Evolutionary conservation across 352 stramenopile species (phyloP).

Genomic region (Phytophthora vignae): DNA sequence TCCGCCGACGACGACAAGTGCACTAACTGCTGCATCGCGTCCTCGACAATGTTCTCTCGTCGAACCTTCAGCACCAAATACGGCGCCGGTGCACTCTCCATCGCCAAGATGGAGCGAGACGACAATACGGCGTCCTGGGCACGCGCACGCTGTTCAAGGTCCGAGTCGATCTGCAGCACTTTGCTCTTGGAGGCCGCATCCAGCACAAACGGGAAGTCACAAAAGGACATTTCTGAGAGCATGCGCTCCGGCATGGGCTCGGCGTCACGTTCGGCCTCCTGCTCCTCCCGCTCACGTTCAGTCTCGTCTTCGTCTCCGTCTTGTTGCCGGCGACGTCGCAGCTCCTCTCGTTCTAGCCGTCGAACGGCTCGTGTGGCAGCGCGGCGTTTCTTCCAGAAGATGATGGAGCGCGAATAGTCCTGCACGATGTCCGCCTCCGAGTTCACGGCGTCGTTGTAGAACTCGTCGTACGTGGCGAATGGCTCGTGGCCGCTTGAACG

Average conservation of each 20-base stretch:
- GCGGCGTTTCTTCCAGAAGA: constrained; percentile 73
- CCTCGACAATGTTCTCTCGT: constrained; percentile 80
- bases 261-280: constrained; percentile 13
- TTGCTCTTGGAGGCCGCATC: constrained; percentile 83
- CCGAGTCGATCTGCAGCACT: constrained; percentile 80
- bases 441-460: constrained; percentile 88
- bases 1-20: constrained; percentile 57
- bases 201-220: constrained; percentile 82
- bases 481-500: constrained; percentile 32
- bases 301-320: constrained; percentile 24
- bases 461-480: constrained; percentile 76
- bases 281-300: constrained; percentile 27
- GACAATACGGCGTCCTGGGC: constrained; percentile 63
- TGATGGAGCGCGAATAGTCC: constrained; percentile 78
- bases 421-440: constrained; percentile 83
- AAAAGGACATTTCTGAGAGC: constrained; percentile 85
- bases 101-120: constrained; percentile 38
- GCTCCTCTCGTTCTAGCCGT: constrained; percentile 28
- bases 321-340: constrained; percentile 23
- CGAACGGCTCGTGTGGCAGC: constrained; percentile 26
- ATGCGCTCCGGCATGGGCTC: constrained; percentile 54
- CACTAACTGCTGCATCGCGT: constrained; percentile 76
- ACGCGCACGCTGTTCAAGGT: constrained; percentile 70
- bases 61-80: constrained; percentile 76
- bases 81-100: constrained; percentile 44